Evolutionary conservation across 306 rosid species (phyloP).

Genomic region (Begonia masoniana): DNA sequence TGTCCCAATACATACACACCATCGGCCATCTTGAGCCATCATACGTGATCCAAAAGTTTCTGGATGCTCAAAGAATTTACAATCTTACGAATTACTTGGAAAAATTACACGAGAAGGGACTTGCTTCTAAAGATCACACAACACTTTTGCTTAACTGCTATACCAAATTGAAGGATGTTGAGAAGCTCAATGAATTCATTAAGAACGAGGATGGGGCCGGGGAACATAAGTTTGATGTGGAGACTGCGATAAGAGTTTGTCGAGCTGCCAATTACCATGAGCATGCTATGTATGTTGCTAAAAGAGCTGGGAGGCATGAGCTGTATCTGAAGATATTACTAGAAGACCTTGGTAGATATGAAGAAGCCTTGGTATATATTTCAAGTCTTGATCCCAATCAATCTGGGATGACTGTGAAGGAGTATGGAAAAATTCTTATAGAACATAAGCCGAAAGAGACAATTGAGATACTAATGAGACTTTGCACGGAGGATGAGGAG

Average conservation of each 20-base stretch:
- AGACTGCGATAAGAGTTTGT: constrained; percentile 93
- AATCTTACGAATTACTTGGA: constrained; percentile 97
- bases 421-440: constrained; percentile 92
- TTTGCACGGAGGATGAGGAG: constrained; percentile 79
- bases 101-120: constrained; percentile 91
- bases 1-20: constrained; percentile 86
- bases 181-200: constrained; percentile 68
- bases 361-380: constrained; percentile 83
- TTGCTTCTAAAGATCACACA: constrained; percentile 96
- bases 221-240: constrained; percentile 88
- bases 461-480: constrained; percentile 73
- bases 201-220: constrained; percentile 77
- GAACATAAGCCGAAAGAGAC: constrained; percentile 92
- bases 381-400: constrained; percentile 87
- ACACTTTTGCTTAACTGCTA: constrained; percentile 89
- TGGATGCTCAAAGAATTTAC: constrained; percentile 96
- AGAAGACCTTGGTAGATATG: constrained; percentile 96
- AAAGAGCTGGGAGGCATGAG: constrained; percentile 88
- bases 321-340: constrained; percentile 94
- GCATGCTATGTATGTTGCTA: constrained; percentile 99
- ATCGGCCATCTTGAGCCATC: constrained; percentile 99
- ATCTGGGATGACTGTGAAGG: constrained; percentile 87
- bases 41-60: constrained; percentile 88
- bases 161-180: constrained; percentile 94
- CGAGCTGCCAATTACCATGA: constrained; percentile 98